A percentile compares a stretch with the other conserved stretches of the same genome.
Evolutionary conservation across 768 basidiomycete genomes (phyloP).

Genomic region (Tulasnella sp.): DNA sequence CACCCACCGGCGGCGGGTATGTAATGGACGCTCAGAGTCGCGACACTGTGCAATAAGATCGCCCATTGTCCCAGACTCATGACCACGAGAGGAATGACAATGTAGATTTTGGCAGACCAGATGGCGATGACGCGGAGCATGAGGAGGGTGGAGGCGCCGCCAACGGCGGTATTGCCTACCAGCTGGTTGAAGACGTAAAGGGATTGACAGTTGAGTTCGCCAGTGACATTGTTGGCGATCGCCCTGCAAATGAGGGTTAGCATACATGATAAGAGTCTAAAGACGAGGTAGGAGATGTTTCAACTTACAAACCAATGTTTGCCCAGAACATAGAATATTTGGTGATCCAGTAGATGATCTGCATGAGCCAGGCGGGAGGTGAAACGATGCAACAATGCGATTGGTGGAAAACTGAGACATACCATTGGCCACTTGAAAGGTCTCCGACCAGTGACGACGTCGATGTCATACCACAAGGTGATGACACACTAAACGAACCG

Average conservation of each 20-base stretch:
- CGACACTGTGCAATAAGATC: slow-evolving; percentile 9
- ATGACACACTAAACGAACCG: not conserved
- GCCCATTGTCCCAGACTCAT: slow-evolving; percentile 43
- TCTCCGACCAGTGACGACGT: slow-evolving; percentile 11
- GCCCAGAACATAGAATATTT: slow-evolving; percentile 17
- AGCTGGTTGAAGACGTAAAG: slow-evolving; percentile 39
- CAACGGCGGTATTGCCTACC: slow-evolving; percentile 19
- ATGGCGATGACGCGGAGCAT: slow-evolving; percentile 43
- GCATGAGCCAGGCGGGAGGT: not conserved
- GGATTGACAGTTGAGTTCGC: slow-evolving; percentile 34
- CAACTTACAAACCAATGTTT: slow-evolving; percentile 11
- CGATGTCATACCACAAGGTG: slow-evolving; percentile 10
- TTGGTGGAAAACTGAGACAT: too few relatives aligned
- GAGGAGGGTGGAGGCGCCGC: slow-evolving; percentile 18
- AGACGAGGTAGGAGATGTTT: not conserved
- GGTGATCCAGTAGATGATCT: slow-evolving; percentile 15
- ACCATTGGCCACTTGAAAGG: slow-evolving; percentile 16
- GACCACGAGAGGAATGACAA: slow-evolving; percentile 39
- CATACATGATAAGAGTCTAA: not conserved
- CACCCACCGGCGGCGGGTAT: slow-evolving; percentile 11
- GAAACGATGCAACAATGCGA: too few relatives aligned
- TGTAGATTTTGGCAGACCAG: slow-evolving; percentile 47
- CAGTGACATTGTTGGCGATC: slow-evolving; percentile 14
- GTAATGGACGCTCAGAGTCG: not conserved
- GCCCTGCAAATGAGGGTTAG: not conserved